Base-by-base conservation (phyloP, 805 yeast genomes). In the Starmerella floris region DNA sequence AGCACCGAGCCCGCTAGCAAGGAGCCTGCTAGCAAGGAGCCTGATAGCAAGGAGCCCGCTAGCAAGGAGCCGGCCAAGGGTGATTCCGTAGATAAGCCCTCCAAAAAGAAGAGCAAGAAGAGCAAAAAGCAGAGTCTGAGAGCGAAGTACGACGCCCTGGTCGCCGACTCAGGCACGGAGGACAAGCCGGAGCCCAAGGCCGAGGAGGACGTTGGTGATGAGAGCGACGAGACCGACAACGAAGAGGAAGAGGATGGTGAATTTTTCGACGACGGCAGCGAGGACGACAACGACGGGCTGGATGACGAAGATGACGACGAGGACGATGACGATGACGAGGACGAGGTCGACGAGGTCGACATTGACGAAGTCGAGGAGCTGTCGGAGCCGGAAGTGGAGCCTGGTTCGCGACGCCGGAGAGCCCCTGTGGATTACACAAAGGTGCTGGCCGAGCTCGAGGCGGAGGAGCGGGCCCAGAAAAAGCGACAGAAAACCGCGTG, bases 321-420 rank as follows among this genome's bases (percentile, higher is more conserved):
- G 55, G 53, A 64, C 56, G 47, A 61, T 56, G 54, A 68, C 44
- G 56, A 59, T 45, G 85, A 76, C 21, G 91, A 81, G 28, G 94
- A 82, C 53, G 51, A 63, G 57, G 47, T 61, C 56, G 55, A 67
- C 45, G 56, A 58, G 46, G 51, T 54, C 39, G 58, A 59, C 36
- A 50, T 47, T 34, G 55, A 68, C 46, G 56, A 58, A 40, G 51
- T 53, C 39, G 57, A 60, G 23, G 51, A 52, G 34, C 44, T 85
- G 51, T 94, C 83, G 56, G 68, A 79, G 31, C 66, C 84, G 31
- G 87, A 85, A 62, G 84, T 85, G 58, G 84, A 84, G 51, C 70
- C 79, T n/a, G 62, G 62, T 16, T 64, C 94, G 63, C 81, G 95
- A 67, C 85, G 95, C 6, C 74, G 96, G 52, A 94, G 95, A 15